Evolutionary conservation across 306 rosid species (phyloP).

Genomic region (Begonia peltatifolia): DNA sequence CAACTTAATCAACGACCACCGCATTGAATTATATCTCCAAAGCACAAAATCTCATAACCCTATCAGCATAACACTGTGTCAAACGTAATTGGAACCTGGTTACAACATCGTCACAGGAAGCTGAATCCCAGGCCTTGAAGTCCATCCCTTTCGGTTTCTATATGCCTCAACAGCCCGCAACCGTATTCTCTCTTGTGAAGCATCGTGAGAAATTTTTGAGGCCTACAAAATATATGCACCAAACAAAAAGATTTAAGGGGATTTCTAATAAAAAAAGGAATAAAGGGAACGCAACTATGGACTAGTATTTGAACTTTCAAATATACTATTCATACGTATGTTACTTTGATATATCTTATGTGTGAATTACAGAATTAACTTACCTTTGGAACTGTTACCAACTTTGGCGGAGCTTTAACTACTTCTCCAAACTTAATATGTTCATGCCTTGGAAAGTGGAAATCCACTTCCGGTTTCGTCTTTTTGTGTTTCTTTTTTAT

Average conservation of each 20-base stretch:
- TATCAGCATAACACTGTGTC: not conserved
- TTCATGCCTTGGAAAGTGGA: slow-evolving; percentile 61
- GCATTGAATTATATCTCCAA: not conserved
- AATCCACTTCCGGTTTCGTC: slow-evolving; percentile 20
- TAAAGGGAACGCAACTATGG: not conserved
- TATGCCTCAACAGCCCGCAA: slow-evolving; percentile 73
- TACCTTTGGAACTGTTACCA: slow-evolving; percentile 55
- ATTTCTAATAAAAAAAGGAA: slow-evolving; percentile 1
- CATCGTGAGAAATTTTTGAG: slow-evolving; percentile 41
- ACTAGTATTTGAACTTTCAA: too few species aligned
- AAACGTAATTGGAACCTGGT: not conserved
- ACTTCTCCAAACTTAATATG: slow-evolving; percentile 75
- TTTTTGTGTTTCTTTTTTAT: slow-evolving; percentile 61
- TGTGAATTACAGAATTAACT: not conserved
- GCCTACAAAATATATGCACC: slow-evolving; percentile 29
- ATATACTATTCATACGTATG: not conserved
- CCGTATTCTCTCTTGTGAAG: slow-evolving; percentile 73
- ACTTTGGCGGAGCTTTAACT: slow-evolving; percentile 84
- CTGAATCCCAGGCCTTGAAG: slow-evolving; percentile 69
- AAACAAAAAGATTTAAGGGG: slow-evolving; percentile 3
- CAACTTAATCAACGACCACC: too few species aligned
- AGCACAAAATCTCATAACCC: not conserved
- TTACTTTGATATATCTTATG: not conserved
- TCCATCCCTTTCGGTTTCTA: slow-evolving; percentile 68
- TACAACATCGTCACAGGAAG: slow-evolving; percentile 18